A percentile compares a stretch with the other conserved stretches of the same genome.
Evolutionary conservation across 306 rosid genomes (phyloP).

Genomic region (Pachyrhizus erosus): DNA sequence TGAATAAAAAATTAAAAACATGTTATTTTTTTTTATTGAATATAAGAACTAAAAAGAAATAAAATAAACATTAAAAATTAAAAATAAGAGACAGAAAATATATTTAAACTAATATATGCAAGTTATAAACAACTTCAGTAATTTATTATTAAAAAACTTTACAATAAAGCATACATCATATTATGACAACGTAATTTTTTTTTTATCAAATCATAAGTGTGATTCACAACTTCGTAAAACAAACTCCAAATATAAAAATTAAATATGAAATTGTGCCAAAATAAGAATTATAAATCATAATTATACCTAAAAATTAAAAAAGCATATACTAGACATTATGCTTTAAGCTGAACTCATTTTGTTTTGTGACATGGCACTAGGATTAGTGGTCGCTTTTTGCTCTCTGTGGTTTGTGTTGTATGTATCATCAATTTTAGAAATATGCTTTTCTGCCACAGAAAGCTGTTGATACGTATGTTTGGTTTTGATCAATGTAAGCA

Average conservation of each 20-base stretch:
- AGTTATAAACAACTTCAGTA: too few relatives aligned
- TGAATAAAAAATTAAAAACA: too few relatives aligned
- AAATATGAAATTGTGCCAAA: background rate
- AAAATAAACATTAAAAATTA: too few relatives aligned
- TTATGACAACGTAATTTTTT: too few relatives aligned
- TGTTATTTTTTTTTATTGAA: too few relatives aligned
- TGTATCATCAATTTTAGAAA: constrained; percentile 8
- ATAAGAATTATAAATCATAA: background rate
- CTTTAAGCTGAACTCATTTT: background rate
- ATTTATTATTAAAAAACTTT: too few relatives aligned
- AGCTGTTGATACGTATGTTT: constrained; percentile 29
- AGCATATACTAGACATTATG: background rate
- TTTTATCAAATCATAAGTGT: background rate
- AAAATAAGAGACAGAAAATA: background rate
- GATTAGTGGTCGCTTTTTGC: constrained; percentile 12
- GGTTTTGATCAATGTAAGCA: background rate
- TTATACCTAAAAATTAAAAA: background rate
- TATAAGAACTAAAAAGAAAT: too few relatives aligned
- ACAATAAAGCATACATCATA: too few relatives aligned
- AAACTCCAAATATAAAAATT: background rate
- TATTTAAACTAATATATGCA: background rate
- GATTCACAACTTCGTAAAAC: background rate
- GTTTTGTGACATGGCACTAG: constrained; percentile 12
- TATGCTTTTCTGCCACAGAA: constrained; percentile 8
- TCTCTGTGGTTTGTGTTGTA: constrained; percentile 25